Evolutionary conservation across 2,329 filamentous ascomycete species (phyloP).

Genomic region (Acrocalymma vagum): DNA sequence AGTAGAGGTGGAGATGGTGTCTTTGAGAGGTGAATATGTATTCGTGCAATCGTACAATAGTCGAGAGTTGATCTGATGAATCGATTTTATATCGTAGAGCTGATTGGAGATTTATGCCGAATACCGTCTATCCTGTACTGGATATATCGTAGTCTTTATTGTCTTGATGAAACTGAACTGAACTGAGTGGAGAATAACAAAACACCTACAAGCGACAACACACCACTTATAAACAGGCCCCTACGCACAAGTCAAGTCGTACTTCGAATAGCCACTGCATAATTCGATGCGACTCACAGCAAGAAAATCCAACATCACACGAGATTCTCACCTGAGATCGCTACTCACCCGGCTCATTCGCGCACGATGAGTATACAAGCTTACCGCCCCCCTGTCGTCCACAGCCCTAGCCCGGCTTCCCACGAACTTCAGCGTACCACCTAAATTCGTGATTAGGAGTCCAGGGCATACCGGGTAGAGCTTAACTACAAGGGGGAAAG

Average conservation of each 20-base stretch:
- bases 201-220: background rate
- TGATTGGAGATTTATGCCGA: background rate
- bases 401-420: background rate
- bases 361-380: slow-evolving; percentile 9
- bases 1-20: slow-evolving; percentile 1
- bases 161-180: background rate
- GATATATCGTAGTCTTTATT: background rate
- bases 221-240: background rate
- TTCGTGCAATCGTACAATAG: slow-evolving; percentile 2
- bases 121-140: slow-evolving; percentile 1
- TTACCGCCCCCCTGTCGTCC: slow-evolving; percentile 7
- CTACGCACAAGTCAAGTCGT: background rate
- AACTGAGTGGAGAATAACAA: background rate
- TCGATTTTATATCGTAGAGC: slow-evolving; percentile 2
- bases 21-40: slow-evolving; percentile 3
- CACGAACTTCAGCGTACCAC: background rate
- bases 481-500: no score
- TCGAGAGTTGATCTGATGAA: slow-evolving; percentile 3
- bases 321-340: slow-evolving; percentile 26
- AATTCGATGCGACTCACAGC: slow-evolving; percentile 1
- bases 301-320: slow-evolving; percentile 18
- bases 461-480: slow-evolving; percentile 4
- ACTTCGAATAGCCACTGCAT: background rate
- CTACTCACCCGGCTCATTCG: slow-evolving; percentile 2
- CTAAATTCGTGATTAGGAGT: no score